These are phyloP conservation scores for Paecilomyces niveus DNA, from an alignment of 2,329 filamentous ascomycete genomes.

Conservation along the genomic window DNA sequence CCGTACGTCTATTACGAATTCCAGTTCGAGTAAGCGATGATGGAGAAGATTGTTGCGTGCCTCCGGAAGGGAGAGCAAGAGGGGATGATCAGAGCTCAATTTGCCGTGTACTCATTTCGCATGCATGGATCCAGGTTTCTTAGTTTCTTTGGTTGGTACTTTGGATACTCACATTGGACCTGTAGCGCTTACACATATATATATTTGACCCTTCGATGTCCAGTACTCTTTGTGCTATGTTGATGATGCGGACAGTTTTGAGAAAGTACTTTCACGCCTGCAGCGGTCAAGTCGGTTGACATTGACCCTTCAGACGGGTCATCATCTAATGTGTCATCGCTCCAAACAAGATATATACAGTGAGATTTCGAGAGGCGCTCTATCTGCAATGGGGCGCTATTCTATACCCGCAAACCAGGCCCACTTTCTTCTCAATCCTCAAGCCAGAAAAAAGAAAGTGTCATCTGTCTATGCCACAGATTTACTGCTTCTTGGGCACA, in stretches of 20 bases:
- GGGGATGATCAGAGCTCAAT: not conserved
- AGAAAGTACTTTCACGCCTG: not conserved
- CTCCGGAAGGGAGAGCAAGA: not conserved
- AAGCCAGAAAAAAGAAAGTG: constrained; percentile 1
- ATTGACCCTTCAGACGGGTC: not conserved
- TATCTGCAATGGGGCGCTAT: not conserved
- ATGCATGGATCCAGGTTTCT: constrained; percentile 1
- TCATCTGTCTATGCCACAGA: constrained; percentile 3
- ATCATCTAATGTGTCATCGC: not conserved
- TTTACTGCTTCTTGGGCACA: constrained; percentile 35
- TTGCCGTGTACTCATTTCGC: not conserved
- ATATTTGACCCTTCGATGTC: not conserved
- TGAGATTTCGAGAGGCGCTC: not conserved
- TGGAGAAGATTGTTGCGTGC: not conserved
- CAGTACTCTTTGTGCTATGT: not conserved
- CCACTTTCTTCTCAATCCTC: not conserved
- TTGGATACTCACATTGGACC: not conserved
- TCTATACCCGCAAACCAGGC: not conserved
- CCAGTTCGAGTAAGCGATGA: constrained; percentile 54
- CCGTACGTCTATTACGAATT: constrained; percentile 97
- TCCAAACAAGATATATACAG: not conserved
- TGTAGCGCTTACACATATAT: not conserved
- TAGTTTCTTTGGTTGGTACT: not conserved
- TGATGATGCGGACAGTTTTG: not conserved
- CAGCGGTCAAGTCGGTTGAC: not conserved